Evolutionary conservation across 805 yeast species (phyloP).

Genomic region (Candida boidinii): DNA sequence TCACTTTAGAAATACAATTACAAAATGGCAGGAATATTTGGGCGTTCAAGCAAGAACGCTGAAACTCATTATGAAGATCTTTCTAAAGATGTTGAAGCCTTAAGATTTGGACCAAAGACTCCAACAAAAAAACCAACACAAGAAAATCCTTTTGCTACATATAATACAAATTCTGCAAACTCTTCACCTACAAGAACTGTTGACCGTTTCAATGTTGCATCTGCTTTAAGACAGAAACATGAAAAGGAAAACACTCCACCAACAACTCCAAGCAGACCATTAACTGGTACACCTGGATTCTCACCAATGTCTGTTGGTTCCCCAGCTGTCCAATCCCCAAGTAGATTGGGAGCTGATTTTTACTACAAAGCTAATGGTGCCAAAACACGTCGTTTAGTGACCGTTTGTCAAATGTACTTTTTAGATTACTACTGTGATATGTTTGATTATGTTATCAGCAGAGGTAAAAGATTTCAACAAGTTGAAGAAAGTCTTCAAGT

Average conservation of each 20-base stretch:
- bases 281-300: conserved; percentile 11
- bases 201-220: conserved; percentile 10
- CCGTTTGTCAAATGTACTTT: conserved; percentile 90
- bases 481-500: conserved; percentile 48
- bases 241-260: conserved; percentile 34
- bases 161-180: conserved; percentile 21
- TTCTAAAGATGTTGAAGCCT: conserved; percentile 24
- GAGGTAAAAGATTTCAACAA: conserved; percentile 73
- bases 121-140: conserved; percentile 11
- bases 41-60: conserved; percentile 14
- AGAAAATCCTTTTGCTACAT: conserved; percentile 15
- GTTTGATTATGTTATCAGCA: conserved; percentile 82
- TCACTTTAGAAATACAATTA: too few relatives aligned
- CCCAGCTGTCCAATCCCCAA: conserved; percentile 12
- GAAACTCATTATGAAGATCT: conserved; percentile 22
- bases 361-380: conserved; percentile 53
- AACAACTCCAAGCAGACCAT: conserved; percentile 19
- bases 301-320: conserved; percentile 13
- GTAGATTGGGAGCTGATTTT: conserved; percentile 33
- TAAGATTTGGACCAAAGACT: conserved; percentile 21
- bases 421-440: conserved; percentile 93
- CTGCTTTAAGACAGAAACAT: conserved; percentile 23
- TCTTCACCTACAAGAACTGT: conserved; percentile 22
- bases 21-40: conserved; percentile 23
- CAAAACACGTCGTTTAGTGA: conserved; percentile 77